Conservation (phyloP, 2,329 filamentous ascomycete genomes). For the Paecilomyces formosus region DNA sequence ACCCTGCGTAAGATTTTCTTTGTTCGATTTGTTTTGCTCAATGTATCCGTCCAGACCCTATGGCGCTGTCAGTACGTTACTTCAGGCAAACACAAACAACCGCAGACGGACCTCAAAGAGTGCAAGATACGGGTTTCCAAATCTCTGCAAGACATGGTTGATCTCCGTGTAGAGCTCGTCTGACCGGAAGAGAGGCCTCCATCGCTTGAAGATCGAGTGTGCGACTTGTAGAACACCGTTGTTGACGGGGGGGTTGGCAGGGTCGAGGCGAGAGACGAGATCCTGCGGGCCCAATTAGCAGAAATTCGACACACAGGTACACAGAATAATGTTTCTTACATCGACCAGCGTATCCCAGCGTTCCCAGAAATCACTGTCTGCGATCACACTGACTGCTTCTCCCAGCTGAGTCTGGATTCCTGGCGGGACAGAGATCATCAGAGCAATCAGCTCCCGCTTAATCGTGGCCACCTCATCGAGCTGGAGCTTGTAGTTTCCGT, state of each 20-base stretch:
- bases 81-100: constrained; percentile 15
- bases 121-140: constrained; percentile 74
- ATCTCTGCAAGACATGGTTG: constrained; percentile 84
- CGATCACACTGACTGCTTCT: constrained; percentile 93
- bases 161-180: constrained; percentile 92
- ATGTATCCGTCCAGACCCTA: constrained; percentile 51
- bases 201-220: constrained; percentile 94
- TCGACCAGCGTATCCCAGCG: constrained; percentile 93
- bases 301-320: background rate
- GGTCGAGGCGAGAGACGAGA: constrained; percentile 77
- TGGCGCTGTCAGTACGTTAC: constrained; percentile 1
- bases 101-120: constrained; percentile 57
- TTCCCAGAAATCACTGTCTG: constrained; percentile 95
- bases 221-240: constrained; percentile 94
- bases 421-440: constrained; percentile 89
- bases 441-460: constrained; percentile 87
- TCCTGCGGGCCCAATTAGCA: constrained; percentile 48
- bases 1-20: constrained; percentile 64
- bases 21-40: constrained; percentile 67
- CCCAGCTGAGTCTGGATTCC: constrained; percentile 89
- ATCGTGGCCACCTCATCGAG: constrained; percentile 77
- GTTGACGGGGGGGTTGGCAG: constrained; percentile 75
- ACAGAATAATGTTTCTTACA: constrained; percentile 39
- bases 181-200: constrained; percentile 88
- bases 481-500: constrained; percentile 86